phyloP scores from a whole-genome alignment of 192 early-diverging fungal genomes.

The Mycoemilia scoparia region DNA sequence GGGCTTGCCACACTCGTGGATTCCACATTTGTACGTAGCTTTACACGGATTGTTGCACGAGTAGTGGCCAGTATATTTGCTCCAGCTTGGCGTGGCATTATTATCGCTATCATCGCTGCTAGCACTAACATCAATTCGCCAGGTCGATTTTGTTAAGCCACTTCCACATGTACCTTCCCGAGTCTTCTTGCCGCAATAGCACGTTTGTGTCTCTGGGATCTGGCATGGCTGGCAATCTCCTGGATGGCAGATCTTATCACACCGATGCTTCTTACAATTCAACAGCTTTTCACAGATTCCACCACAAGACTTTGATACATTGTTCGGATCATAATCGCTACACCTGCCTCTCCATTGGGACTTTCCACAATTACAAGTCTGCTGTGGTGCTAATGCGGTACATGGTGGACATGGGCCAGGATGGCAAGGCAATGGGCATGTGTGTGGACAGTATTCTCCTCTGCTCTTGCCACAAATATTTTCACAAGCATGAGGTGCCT shows the following conservation, averaged over 20 bases:
- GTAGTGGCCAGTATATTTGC: constrained; percentile 9
- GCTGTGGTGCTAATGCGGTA: constrained; percentile 51
- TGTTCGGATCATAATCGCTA: constrained; percentile 46
- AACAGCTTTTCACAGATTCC: constrained; percentile 44
- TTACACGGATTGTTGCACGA: constrained; percentile 12
- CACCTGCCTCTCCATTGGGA: constrained; percentile 48
- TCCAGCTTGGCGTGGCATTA: neutral
- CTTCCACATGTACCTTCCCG: constrained; percentile 38
- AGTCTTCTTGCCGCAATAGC: constrained; percentile 48
- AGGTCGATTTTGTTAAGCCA: constrained; percentile 16
- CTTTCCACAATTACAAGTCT: constrained; percentile 72
- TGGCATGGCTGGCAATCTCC: constrained; percentile 49
- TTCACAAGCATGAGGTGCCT: constrained; percentile 73
- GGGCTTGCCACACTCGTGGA: constrained; percentile 36
- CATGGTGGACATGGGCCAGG: constrained; percentile 91
- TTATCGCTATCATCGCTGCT: neutral
- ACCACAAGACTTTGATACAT: constrained; percentile 48
- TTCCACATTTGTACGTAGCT: constrained; percentile 32
- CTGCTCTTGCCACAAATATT: constrained; percentile 43
- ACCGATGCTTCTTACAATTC: constrained; percentile 52
- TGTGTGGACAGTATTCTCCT: constrained; percentile 50
- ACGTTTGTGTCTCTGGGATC: constrained; percentile 31
- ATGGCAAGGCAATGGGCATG: constrained; percentile 70
- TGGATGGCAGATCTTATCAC: constrained; percentile 44
- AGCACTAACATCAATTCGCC: neutral